Conservation (phyloP, 2,329 filamentous ascomycete genomes). For the Pezicula carpinea region DNA sequence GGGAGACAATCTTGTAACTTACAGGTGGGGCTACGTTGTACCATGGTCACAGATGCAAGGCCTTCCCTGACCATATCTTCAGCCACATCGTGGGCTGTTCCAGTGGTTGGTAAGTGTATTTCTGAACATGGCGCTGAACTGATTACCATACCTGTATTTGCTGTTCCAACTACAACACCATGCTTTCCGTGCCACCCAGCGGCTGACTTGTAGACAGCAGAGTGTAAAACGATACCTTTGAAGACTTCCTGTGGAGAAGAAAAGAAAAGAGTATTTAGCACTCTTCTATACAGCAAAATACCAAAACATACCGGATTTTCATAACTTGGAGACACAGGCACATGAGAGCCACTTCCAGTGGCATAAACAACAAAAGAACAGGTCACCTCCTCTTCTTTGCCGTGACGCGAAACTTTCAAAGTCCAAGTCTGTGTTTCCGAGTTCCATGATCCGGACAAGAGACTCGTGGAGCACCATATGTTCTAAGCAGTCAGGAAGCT, state of each 20-base stretch:
- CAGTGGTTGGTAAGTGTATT: no score
- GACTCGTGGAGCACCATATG: slow-evolving; percentile 6
- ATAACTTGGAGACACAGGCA: slow-evolving; percentile 5
- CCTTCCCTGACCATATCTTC: slow-evolving; percentile 63
- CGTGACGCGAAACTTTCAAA: slow-evolving; percentile 2
- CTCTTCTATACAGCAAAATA: no score
- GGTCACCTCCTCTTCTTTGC: background rate
- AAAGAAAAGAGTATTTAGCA: no score
- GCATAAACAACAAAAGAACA: slow-evolving; percentile 10
- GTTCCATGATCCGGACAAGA: slow-evolving; percentile 7
- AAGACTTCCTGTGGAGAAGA: slow-evolving; percentile 12
- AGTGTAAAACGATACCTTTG: slow-evolving; percentile 10
- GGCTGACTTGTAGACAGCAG: slow-evolving; percentile 9
- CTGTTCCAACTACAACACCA: slow-evolving; percentile 59
- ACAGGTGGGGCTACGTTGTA: slow-evolving; percentile 60
- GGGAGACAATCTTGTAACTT: no score
- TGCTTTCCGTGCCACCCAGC: slow-evolving; percentile 42
- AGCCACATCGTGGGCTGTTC: slow-evolving; percentile 64
- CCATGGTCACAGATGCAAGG: slow-evolving; percentile 58
- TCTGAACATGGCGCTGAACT: no score
- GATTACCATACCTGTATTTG: slow-evolving; percentile 44
- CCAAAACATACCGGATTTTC: slow-evolving; percentile 2
- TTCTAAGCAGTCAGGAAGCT: no score
- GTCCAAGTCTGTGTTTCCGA: slow-evolving; percentile 3
- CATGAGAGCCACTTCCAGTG: slow-evolving; percentile 8